Evolutionary conservation across 2,329 filamentous ascomycete genomes (phyloP).

Genomic region (Ambrosiella beaveri): DNA sequence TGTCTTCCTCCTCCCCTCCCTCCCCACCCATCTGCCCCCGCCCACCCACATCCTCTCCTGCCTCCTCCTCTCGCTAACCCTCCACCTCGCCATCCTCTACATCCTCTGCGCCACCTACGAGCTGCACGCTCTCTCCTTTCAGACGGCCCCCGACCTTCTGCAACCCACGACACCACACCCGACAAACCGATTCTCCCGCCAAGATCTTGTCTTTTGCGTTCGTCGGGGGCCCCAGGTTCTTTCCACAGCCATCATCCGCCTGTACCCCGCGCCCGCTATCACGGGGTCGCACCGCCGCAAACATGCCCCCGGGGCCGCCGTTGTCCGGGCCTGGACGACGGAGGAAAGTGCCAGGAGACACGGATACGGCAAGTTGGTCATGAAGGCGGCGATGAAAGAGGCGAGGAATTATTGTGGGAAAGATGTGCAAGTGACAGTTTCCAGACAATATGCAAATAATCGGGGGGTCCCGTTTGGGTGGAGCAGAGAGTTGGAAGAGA

Average conservation of each 20-base stretch:
- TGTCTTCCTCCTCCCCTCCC: slow-evolving; percentile 25
- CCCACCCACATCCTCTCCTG: slow-evolving; percentile 36
- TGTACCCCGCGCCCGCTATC: slow-evolving; percentile 8
- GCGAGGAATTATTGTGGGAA: slow-evolving; percentile 52
- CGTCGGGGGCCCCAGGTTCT: slow-evolving; percentile 46
- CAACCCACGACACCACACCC: neutral
- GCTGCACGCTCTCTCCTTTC: slow-evolving; percentile 41
- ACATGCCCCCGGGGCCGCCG: slow-evolving; percentile 33
- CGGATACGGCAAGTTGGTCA: slow-evolving; percentile 54
- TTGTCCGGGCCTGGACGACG: slow-evolving; percentile 74
- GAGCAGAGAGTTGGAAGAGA: slow-evolving; percentile 45
- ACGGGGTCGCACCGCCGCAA: slow-evolving; percentile 20
- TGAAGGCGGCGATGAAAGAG: slow-evolving; percentile 54
- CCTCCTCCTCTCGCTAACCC: slow-evolving; percentile 42
- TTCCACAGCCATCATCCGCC: slow-evolving; percentile 47
- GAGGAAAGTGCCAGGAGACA: slow-evolving; percentile 48
- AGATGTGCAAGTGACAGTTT: slow-evolving; percentile 53
- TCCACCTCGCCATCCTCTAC: slow-evolving; percentile 42
- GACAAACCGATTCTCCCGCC: slow-evolving; percentile 20
- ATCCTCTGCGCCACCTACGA: slow-evolving; percentile 46
- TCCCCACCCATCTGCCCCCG: slow-evolving; percentile 29
- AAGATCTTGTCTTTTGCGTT: slow-evolving; percentile 39
- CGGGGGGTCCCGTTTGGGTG: slow-evolving; percentile 41
- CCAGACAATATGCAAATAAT: slow-evolving; percentile 61
- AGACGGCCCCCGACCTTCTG: slow-evolving; percentile 39